phyloP scores from a whole-genome alignment of 169 alveolate species.

The Nephromyces sp. region DNA sequence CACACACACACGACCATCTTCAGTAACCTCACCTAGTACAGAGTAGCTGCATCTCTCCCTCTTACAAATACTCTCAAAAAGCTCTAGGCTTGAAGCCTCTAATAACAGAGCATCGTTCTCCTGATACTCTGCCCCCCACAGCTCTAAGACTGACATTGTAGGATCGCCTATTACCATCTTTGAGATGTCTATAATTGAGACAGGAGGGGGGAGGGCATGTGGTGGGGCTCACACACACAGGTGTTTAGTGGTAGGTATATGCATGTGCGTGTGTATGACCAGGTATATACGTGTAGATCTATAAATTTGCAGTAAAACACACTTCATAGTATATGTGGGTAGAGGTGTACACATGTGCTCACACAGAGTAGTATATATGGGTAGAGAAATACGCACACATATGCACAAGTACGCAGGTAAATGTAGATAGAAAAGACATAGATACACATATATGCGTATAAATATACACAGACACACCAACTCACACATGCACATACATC shows the following conservation, averaged over 20 bases:
- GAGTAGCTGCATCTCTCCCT: slow-evolving; percentile 30
- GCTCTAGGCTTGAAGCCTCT: not conserved
- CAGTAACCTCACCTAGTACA: slow-evolving; percentile 13
- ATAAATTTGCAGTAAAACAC: no score
- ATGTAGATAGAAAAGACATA: not conserved
- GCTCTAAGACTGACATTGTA: slow-evolving; percentile 28
- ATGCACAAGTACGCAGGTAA: no score
- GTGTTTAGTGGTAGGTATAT: no score
- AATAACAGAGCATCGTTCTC: slow-evolving; percentile 9
- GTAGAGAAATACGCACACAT: not conserved
- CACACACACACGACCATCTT: no score
- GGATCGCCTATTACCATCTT: slow-evolving; percentile 39
- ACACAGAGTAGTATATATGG: no score
- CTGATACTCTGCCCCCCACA: slow-evolving; percentile 32
- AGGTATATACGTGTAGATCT: no score
- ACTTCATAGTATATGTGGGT: no score
- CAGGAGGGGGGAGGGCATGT: slow-evolving; percentile 2
- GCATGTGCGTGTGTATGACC: no score
- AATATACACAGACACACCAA: no score
- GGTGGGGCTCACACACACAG: not conserved
- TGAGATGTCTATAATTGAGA: not conserved
- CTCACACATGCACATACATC: no score
- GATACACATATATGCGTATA: not conserved
- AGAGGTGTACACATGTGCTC: no score
- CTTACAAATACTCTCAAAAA: slow-evolving; percentile 27